Conservation (phyloP, 2,329 filamentous ascomycete species). For the Madurella mycetomatis region DNA sequence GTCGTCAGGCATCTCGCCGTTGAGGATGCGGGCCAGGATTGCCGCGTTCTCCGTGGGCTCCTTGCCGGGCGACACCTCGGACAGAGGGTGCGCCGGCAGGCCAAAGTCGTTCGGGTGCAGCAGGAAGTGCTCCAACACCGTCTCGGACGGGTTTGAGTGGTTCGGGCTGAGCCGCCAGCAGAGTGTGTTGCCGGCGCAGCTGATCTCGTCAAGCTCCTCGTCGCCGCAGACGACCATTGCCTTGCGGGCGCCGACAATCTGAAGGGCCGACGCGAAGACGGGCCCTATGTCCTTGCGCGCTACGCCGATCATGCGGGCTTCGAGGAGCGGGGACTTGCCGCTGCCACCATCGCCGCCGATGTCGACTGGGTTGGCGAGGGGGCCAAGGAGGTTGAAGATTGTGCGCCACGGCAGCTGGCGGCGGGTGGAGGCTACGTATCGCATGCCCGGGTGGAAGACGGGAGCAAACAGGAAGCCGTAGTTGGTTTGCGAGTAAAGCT, state of each 20-base stretch:
- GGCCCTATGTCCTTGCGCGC: conserved; percentile 81
- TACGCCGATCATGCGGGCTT: conserved; percentile 90
- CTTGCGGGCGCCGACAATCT: conserved; percentile 71
- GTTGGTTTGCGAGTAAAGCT: conserved; percentile 75
- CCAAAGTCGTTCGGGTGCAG: conserved; percentile 86
- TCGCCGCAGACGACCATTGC: conserved; percentile 88
- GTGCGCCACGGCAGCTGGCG: conserved; percentile 89
- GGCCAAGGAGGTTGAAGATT: conserved; percentile 95
- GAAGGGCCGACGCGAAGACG: conserved; percentile 82
- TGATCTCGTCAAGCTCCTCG: conserved; percentile 93
- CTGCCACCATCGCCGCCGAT: conserved; percentile 36
- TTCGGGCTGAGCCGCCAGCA: conserved; percentile 74
- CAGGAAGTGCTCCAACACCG: conserved; percentile 69
- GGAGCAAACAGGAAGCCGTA: conserved; percentile 96
- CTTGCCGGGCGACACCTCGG: conserved; percentile 77
- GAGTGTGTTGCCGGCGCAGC: conserved; percentile 79
- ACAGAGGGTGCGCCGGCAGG: conserved; percentile 66
- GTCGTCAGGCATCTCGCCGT: conserved; percentile 66
- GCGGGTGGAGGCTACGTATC: conserved; percentile 78
- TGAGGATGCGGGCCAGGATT: conserved; percentile 73
- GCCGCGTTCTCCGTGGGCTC: conserved; percentile 81
- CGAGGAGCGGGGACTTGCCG: conserved; percentile 49
- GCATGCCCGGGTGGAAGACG: conserved; percentile 94
- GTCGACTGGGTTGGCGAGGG: conserved; percentile 86
- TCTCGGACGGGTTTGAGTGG: conserved; percentile 35